Evolutionary conservation across 306 rosid species (phyloP), one percentile per base, ranked within the genome.

Genomic region (Begonia masoniana): DNA sequence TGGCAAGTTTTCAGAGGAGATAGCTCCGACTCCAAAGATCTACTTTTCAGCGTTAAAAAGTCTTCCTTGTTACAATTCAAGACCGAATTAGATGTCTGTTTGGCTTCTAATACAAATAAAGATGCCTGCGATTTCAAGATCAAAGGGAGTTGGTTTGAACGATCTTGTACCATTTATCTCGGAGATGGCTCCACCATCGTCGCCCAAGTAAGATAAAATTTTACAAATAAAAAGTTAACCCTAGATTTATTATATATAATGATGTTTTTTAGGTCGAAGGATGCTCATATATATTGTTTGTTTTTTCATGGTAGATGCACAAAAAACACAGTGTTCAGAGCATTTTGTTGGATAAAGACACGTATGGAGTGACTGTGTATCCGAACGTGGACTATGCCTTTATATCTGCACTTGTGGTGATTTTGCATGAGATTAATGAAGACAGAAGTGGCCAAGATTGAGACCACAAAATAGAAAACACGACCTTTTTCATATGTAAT

Each of bases 1-100:
- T 76, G 78, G 82, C 15, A 54, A 16, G 75, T 43, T 9, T 76
- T 35, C 12, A 65, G 66, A 66, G 78, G 78, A 52, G 68, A 68
- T 7, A 76, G 78, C 56, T 24, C 69, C 19, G 74, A 77, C 12
- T 17, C 63, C 5, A 69, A 66, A 45, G 65, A 65, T 36, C 52
- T 68, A 5, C 47, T 77, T 1, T 77, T 77, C 64, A 73, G 56
- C 36, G 68, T 62, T 43, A 73, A 66, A 62, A 66, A 51, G 36
- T 56, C 79, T 10, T 65, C 66, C 13, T 0, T 59, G 14, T 2
- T 69, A n/a, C 74, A 77, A 47, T 6, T 63, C 1, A 69, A 50
- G 54, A 69, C 82, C 6, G 58, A 66, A 16, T 11, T 73, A 43
- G 74, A 66, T 55, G 74, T 69, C 42, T 62, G 65, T 43, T 69